These are phyloP conservation scores for Chloris gayana DNA, from an alignment of 176 grass and related monocot genomes.

Conservation along the genomic window DNA sequence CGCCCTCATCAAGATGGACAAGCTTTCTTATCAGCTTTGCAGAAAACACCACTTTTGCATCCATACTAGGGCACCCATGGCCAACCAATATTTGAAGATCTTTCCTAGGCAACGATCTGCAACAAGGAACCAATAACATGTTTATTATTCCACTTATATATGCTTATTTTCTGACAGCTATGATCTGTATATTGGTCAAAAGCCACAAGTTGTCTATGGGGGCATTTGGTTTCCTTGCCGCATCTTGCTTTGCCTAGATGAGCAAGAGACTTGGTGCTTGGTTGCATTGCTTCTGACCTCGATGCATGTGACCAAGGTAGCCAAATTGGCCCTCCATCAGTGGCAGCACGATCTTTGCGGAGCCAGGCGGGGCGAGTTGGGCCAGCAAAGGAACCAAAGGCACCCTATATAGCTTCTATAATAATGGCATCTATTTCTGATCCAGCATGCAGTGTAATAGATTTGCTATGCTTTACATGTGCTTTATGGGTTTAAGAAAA, in stretches of 20 bases:
- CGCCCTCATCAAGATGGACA: constrained; percentile 95
- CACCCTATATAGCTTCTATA: background rate
- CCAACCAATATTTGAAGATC: constrained; percentile 91
- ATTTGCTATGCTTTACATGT: constrained; percentile 30
- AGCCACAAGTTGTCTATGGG: background rate
- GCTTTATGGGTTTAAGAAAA: constrained; percentile 19
- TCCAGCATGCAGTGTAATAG: background rate
- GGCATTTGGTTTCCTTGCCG: too few species aligned
- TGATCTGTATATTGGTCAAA: background rate
- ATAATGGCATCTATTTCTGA: background rate
- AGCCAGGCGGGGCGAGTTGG: too few species aligned
- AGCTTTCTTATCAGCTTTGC: constrained; percentile 91
- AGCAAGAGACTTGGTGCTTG: too few species aligned
- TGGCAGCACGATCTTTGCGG: too few species aligned
- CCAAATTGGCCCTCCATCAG: too few species aligned
- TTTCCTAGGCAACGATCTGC: constrained; percentile 76
- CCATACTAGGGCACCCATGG: constrained; percentile 85
- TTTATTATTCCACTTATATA: background rate
- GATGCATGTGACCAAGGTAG: too few species aligned
- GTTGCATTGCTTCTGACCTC: too few species aligned
- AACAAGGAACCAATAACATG: constrained; percentile 41
- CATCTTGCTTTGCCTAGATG: too few species aligned
- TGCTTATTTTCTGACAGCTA: constrained; percentile 2
- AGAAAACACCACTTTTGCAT: constrained; percentile 84
- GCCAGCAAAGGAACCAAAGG: too few species aligned